Evolutionary conservation across 2,329 filamentous ascomycete species (phyloP), one percentile per base, ranked within the genome.

Genomic region (Monosporascus sp.): DNA sequence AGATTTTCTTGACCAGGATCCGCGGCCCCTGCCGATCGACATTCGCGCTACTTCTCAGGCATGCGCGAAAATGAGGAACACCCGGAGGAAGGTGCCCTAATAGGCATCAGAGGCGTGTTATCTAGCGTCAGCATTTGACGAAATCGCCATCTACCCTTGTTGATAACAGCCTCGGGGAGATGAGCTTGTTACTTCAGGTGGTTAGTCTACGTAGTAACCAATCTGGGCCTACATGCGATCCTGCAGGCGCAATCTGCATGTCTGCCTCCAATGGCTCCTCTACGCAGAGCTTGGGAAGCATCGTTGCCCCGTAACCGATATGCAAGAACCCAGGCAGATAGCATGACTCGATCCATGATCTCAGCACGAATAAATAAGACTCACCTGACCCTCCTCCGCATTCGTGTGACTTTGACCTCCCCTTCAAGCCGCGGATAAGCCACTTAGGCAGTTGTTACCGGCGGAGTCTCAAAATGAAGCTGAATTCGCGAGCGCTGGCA

Each of bases 401-500:
- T 46, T 46, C 14, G 43, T 31, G 43, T 3, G 22, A 17, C 24
- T 46, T 31, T 9, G 22, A 16, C n/a, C 17, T 46, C 22, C 16
- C n/a, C 17, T 46, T 46, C 43, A 14, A 26, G 43, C 22, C 22
- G 43, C 14, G 43, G 26, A 27, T n/a, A 26, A 26, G 14, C 43
- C n/a, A 16, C 22, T 22, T n/a, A 19, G 43, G n/a, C 14, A 20
- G 7, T 16, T 11, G 19, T 9, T 17, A 14, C 22, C 20, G 24
- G 7, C 26, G 16, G 43, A 52, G 46, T 24, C 49, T 48, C 53
- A 40, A 27, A 44, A 55, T 54, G 46, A 64, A 56, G 54, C 65
- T 63, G 63, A 65, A 60, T 59, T 60, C 59, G 49, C 63, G 59
- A 59, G 59, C 57, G 19, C 53, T 57, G 55, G 57, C 58, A 53